phyloP scores from a whole-genome alignment of 345 rosid species.

The Limnanthes douglasii region DNA sequence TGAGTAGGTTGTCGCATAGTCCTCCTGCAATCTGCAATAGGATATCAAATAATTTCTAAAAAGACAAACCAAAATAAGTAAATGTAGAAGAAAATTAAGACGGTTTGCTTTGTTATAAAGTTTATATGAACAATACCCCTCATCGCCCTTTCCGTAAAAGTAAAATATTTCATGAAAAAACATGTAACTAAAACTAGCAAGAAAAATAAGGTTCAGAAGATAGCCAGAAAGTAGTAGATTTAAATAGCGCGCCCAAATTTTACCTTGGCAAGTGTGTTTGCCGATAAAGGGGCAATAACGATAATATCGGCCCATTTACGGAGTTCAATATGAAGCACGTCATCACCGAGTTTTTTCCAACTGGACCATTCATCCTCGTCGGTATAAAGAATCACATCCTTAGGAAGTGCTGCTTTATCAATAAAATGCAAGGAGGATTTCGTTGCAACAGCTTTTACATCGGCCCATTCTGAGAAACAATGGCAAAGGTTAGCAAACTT shows the following conservation, averaged over 20 bases:
- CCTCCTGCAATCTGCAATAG: conserved; percentile 93
- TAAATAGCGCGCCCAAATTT: no score
- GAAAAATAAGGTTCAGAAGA: no score
- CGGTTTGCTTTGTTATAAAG: no score
- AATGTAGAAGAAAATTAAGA: no score
- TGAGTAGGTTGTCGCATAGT: conserved; percentile 75
- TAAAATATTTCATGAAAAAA: no score
- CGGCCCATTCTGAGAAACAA: conserved; percentile 45
- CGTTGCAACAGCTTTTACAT: conserved; percentile 41
- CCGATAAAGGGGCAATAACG: conserved; percentile 58
- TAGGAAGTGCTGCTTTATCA: conserved; percentile 30
- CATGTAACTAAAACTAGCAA: no score
- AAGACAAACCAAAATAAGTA: no score
- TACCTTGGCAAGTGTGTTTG: conserved; percentile 61
- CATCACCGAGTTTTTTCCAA: conserved; percentile 48
- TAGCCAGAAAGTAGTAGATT: no score
- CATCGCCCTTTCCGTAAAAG: no score
- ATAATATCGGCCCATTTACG: conserved; percentile 56
- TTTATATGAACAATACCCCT: no score
- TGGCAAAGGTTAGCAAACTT: conserved; percentile 46
- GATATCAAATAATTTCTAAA: no score
- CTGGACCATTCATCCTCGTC: conserved; percentile 48
- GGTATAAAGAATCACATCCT: conserved; percentile 34
- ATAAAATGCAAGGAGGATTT: conserved; percentile 39
- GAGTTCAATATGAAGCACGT: conserved; percentile 45